These are phyloP conservation scores for Gossypium ekmanianum DNA, from an alignment of 345 rosid genomes.

Conservation along the genomic window DNA sequence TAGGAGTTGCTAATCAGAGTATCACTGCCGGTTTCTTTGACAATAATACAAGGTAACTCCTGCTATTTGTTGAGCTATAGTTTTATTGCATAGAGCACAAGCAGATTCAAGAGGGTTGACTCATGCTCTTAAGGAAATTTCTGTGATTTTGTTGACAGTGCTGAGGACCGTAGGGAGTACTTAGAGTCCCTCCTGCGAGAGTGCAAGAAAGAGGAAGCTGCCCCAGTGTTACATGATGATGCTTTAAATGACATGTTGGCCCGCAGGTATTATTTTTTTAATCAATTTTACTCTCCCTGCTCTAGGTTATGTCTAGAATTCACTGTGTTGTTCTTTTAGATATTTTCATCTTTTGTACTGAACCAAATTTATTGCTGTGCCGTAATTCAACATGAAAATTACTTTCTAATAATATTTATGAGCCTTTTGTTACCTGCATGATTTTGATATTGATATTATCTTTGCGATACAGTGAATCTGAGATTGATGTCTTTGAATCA, in stretches of 20 bases:
- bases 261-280: slow-evolving; percentile 55
- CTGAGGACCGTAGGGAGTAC: slow-evolving; percentile 92
- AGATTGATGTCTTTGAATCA: slow-evolving; percentile 86
- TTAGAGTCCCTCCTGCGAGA: slow-evolving; percentile 82
- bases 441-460: not conserved
- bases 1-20: slow-evolving; percentile 97
- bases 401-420: not conserved
- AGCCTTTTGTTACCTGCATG: not conserved
- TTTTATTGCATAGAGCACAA: not conserved
- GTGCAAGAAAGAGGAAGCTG: slow-evolving; percentile 87
- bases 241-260: slow-evolving; percentile 75
- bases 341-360: not conserved
- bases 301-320: not conserved
- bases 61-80: slow-evolving; percentile 1
- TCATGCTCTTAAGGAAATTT: slow-evolving; percentile 13
- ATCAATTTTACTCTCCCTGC: not conserved
- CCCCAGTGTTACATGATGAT: slow-evolving; percentile 88
- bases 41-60: slow-evolving; percentile 75
- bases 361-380: not conserved
- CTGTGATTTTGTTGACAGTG: slow-evolving; percentile 43
- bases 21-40: slow-evolving; percentile 96
- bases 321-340: not conserved
- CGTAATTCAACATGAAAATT: not conserved
- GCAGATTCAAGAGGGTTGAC: slow-evolving; percentile 7
- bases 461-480: slow-evolving; percentile 57